Percentiles rank a stretch among this genome's conserved stretches.
These are phyloP conservation scores for Margaritispora aquatica DNA, from an alignment of 495 filamentous ascomycete species.

Conservation along the genomic window DNA sequence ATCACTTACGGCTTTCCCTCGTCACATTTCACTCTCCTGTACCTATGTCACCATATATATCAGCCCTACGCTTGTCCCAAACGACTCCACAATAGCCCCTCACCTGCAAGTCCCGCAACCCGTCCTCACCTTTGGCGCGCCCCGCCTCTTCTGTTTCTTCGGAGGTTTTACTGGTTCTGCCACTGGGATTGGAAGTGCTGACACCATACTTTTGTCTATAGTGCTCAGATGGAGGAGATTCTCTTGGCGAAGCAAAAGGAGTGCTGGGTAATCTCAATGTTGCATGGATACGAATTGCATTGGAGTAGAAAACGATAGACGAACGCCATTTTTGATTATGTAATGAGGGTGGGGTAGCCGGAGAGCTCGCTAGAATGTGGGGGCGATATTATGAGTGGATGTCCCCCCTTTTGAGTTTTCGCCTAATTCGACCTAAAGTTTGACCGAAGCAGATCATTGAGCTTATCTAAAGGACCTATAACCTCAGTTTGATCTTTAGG, in stretches of 20 bases:
- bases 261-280: neutral
- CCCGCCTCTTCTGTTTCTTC: neutral
- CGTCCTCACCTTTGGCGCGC: conserved; percentile 7
- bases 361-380: no score
- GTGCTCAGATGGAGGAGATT: no score
- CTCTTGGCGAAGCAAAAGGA: neutral
- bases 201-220: neutral
- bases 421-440: no score
- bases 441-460: no score
- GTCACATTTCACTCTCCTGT: conserved; percentile 49
- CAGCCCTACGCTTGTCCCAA: neutral
- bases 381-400: no score
- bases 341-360: no score
- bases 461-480: no score
- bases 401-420: no score
- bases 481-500: no score
- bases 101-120: conserved; percentile 12
- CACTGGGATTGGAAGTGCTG: neutral
- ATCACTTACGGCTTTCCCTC: conserved; percentile 41
- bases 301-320: neutral
- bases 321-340: neutral
- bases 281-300: neutral
- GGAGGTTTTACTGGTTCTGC: neutral
- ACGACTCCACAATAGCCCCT: neutral
- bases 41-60: conserved; percentile 2